Base-by-base conservation (phyloP, 2,329 filamentous ascomycete species). In the Trichophyton rubrum region DNA sequence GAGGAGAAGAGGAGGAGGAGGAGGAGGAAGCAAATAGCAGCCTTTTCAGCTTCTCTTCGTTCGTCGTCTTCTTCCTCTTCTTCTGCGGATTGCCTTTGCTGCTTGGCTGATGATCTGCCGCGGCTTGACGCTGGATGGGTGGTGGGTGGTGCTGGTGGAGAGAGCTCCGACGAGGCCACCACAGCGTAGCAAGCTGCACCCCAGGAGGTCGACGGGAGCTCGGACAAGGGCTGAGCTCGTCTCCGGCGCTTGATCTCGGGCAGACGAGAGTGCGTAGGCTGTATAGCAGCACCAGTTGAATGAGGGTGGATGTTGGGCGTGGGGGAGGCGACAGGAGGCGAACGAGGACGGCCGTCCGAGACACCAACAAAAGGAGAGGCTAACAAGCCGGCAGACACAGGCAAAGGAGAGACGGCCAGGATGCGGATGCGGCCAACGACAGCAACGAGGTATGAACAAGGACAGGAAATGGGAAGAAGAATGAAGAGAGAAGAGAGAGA, bases 351-450 rank as follows among this genome's bases (percentile, higher is more conserved):
- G 35, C 17, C 40, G 15, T 43, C 40, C n/a, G 55, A 24, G 55
- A 40, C 30, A 41, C 8, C 49, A 60, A 63, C 56, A 60, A 58
- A 38, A 61, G 58, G 62, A 41, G 47, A 38, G 51, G 53, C 47
- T 38, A 53, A 58, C 40, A 11, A 56, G 38, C 22, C 35, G 57
- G 38, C 9, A 59, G 33, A 38, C 49, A n/a, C n/a, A 15, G n/a
- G 38, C 51, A 38, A 58, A 45, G 56, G 56, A 40, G 30, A 53
- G 56, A 57, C 56, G 49, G 27, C 41, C 24, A 30, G n/a, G 30
- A 40, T 38, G 49, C 41, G 49, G 20, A 43, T 49, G 33, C 35
- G 47, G 40, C 40, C 40, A 43, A 43, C 40, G 40, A 43, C 40
- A 17, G 40, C n/a, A 17, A 38, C 33, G 33, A 38, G 9, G 33